phyloP scores from a whole-genome alignment of 192 early-diverging fungal genomes.

The Rhizoclosmatium sp. region DNA sequence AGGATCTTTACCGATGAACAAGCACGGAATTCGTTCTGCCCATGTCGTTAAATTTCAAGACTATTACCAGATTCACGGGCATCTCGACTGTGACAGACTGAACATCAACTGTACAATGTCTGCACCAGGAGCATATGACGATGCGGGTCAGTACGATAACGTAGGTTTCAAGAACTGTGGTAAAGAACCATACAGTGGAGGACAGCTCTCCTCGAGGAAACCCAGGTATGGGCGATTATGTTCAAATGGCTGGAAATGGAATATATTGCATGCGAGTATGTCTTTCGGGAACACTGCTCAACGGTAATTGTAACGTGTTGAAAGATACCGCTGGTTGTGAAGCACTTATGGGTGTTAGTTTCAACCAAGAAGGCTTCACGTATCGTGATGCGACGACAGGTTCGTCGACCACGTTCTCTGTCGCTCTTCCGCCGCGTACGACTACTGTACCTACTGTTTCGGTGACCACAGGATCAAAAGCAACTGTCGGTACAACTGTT shows the following conservation, averaged over 20 bases:
- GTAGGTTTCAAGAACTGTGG: slow-evolving; percentile 4
- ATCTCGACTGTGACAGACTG: slow-evolving; percentile 35
- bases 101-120: slow-evolving; percentile 38
- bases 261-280: slow-evolving; percentile 46
- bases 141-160: slow-evolving; percentile 29
- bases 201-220: slow-evolving; percentile 17
- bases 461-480: too few relatives aligned
- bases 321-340: slow-evolving; percentile 27
- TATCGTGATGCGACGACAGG: neutral
- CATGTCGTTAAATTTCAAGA: slow-evolving; percentile 27
- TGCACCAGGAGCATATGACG: slow-evolving; percentile 32
- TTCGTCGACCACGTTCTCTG: neutral
- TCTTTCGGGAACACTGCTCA: neutral
- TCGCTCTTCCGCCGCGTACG: neutral
- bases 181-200: slow-evolving; percentile 44
- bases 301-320: neutral
- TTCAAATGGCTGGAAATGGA: slow-evolving; percentile 43
- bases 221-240: slow-evolving; percentile 27
- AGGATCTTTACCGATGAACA: slow-evolving; percentile 25
- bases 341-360: slow-evolving; percentile 12
- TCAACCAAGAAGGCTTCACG: slow-evolving; percentile 8
- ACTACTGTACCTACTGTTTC: neutral
- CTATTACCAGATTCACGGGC: slow-evolving; percentile 43
- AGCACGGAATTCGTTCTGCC: slow-evolving; percentile 37
- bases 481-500: too few relatives aligned